These are phyloP conservation scores for Amesomyces nigricolor DNA, from an alignment of 2,329 filamentous ascomycete genomes.

Conservation along the genomic window DNA sequence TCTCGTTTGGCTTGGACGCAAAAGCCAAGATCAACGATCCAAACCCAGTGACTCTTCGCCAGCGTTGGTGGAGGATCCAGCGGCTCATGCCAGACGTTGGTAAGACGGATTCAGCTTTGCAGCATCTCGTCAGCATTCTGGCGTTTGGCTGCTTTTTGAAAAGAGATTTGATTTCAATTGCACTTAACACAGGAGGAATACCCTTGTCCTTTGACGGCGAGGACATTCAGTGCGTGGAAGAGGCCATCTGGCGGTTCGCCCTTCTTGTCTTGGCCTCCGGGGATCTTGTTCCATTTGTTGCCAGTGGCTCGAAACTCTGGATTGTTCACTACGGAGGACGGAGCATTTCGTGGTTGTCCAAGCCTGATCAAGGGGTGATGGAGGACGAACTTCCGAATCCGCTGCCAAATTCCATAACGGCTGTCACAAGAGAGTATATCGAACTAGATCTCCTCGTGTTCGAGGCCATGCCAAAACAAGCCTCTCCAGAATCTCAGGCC, in stretches of 20 bases:
- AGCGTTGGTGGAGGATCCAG: slow-evolving; percentile 18
- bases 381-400: slow-evolving; percentile 2
- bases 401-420: slow-evolving; percentile 11
- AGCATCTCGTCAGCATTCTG: slow-evolving; percentile 23
- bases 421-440: slow-evolving; percentile 20
- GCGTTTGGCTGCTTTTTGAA: slow-evolving; percentile 18
- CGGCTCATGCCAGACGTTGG: slow-evolving; percentile 6
- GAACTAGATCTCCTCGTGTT: slow-evolving; percentile 24
- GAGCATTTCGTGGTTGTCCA: slow-evolving; percentile 17
- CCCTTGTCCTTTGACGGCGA: slow-evolving; percentile 21
- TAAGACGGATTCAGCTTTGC: slow-evolving; percentile 10
- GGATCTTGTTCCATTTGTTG: slow-evolving; percentile 19
- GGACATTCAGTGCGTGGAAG: slow-evolving; percentile 5
- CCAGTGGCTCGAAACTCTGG: slow-evolving; percentile 3
- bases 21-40: slow-evolving; percentile 5
- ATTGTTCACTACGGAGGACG: neutral
- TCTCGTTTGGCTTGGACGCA: neutral
- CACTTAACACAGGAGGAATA: slow-evolving; percentile 24
- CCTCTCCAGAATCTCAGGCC: neutral
- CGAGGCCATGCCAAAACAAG: slow-evolving; percentile 1
- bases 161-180: slow-evolving; percentile 25
- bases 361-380: slow-evolving; percentile 1
- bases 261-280: slow-evolving; percentile 20
- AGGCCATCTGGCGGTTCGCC: slow-evolving; percentile 22
- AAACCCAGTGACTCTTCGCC: slow-evolving; percentile 14